phyloP scores from a whole-genome alignment of 148 eudicot species.

The Rhododendron molle region DNA sequence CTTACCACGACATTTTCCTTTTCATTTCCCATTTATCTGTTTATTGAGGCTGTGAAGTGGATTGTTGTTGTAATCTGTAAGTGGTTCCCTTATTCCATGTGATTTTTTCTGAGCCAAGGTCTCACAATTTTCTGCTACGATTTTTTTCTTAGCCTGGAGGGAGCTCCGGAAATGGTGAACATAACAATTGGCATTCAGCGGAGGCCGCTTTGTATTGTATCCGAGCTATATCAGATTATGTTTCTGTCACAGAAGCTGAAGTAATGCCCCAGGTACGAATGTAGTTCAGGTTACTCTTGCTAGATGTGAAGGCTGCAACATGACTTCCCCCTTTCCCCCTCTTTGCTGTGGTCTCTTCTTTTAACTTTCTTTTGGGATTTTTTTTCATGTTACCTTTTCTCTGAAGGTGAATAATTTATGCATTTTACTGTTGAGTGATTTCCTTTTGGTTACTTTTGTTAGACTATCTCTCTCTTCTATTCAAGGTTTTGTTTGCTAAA shows the following conservation, averaged over 20 bases:
- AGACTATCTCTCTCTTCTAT: slow-evolving; percentile 5
- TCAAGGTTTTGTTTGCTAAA: slow-evolving; percentile 4
- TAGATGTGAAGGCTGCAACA: not conserved
- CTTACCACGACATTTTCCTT: not conserved
- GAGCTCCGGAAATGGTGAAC: slow-evolving; percentile 52
- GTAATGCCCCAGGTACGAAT: slow-evolving; percentile 88
- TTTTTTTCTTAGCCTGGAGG: slow-evolving; percentile 51
- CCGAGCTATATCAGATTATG: slow-evolving; percentile 83
- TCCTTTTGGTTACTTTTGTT: not conserved
- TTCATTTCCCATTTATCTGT: not conserved
- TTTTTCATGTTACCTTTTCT: not conserved
- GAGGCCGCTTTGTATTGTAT: slow-evolving; percentile 97
- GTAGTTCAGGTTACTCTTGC: slow-evolving; percentile 1
- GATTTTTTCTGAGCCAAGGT: not conserved
- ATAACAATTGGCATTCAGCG: slow-evolving; percentile 68
- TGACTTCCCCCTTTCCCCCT: not conserved
- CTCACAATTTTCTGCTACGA: not conserved
- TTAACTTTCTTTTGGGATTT: not conserved
- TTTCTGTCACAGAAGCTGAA: slow-evolving; percentile 68
- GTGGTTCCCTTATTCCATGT: not conserved
- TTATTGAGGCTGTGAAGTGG: not conserved
- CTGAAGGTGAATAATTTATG: not conserved
- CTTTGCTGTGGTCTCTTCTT: not conserved
- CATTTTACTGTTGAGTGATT: not conserved
- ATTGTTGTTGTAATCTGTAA: not conserved